Conservation (phyloP, 2,329 filamentous ascomycete species). For the Hypoxylon sp. region DNA sequence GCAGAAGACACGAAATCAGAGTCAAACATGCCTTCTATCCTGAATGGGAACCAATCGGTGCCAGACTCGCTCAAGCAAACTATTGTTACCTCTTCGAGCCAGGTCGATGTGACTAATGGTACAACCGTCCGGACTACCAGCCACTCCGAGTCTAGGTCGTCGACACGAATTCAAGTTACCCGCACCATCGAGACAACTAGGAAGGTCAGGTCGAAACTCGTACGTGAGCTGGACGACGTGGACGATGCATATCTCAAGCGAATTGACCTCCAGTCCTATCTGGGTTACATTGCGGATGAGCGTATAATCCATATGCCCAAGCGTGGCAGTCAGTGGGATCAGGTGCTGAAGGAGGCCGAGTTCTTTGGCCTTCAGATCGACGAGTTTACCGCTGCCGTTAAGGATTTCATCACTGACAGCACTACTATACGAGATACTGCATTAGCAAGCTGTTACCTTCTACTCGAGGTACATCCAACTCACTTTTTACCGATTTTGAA, state of each 20-base stretch:
- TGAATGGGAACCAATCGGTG: constrained; percentile 31
- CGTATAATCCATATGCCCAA: constrained; percentile 60
- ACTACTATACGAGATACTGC: constrained; percentile 52
- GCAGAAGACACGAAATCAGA: constrained; percentile 31
- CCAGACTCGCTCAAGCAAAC: constrained; percentile 21
- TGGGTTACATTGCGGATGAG: constrained; percentile 58
- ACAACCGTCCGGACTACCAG: constrained; percentile 18
- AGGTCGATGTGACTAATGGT: constrained; percentile 16
- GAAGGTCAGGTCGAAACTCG: constrained; percentile 41
- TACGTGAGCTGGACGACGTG: constrained; percentile 51
- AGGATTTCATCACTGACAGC: constrained; percentile 50
- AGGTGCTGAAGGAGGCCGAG: constrained; percentile 58
- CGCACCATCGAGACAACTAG: constrained; percentile 45
- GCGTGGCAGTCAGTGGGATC: constrained; percentile 60
- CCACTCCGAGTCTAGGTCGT: constrained; percentile 18
- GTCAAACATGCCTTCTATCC: constrained; percentile 26
- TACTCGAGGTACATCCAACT: constrained; percentile 56
- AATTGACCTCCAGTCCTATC: constrained; percentile 53
- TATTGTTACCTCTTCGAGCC: constrained; percentile 16
- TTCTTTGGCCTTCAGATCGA: constrained; percentile 60
- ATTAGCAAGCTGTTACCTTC: constrained; percentile 57
- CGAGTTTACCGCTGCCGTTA: constrained; percentile 55
- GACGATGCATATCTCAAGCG: constrained; percentile 49
- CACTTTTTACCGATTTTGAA: neutral
- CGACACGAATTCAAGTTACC: constrained; percentile 40